Conservation (phyloP, 371 early-diverging fungal species). For the Nematocida minor region DNA sequence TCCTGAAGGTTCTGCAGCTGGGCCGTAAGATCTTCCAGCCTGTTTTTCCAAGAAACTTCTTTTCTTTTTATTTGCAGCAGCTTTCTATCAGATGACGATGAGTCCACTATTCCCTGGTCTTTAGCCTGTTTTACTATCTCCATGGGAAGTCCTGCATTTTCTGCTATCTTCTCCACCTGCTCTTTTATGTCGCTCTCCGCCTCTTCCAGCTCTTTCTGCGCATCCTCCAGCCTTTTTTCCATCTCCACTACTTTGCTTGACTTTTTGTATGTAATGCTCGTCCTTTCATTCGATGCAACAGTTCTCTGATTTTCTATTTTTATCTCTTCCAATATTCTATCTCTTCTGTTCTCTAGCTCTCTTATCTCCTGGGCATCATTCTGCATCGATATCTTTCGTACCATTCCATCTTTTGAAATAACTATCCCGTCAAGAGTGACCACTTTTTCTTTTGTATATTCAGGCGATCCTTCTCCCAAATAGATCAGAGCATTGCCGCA, state of each 20-base stretch:
- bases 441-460: not conserved
- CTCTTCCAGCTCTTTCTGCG: not conserved
- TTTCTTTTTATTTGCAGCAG: not conserved
- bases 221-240: not conserved
- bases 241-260: not conserved
- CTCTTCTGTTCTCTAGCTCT: slow-evolving; percentile 21
- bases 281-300: no score
- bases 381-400: not conserved
- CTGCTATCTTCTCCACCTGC: not conserved
- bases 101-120: not conserved
- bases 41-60: not conserved
- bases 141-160: not conserved
- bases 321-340: not conserved
- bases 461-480: not conserved
- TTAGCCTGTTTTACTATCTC: not conserved
- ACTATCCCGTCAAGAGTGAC: slow-evolving; percentile 46
- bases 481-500: slow-evolving; percentile 22
- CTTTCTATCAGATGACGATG: not conserved
- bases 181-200: not conserved
- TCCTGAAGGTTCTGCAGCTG: not conserved
- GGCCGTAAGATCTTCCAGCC: not conserved
- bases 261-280: not conserved
- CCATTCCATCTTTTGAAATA: slow-evolving; percentile 10
- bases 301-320: not conserved
- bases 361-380: not conserved